A percentile compares a stretch with the other conserved stretches of the same genome.
Evolutionary conservation across 2,329 filamentous ascomycete species (phyloP).

Genomic region (Colletotrichum theobromicola): DNA sequence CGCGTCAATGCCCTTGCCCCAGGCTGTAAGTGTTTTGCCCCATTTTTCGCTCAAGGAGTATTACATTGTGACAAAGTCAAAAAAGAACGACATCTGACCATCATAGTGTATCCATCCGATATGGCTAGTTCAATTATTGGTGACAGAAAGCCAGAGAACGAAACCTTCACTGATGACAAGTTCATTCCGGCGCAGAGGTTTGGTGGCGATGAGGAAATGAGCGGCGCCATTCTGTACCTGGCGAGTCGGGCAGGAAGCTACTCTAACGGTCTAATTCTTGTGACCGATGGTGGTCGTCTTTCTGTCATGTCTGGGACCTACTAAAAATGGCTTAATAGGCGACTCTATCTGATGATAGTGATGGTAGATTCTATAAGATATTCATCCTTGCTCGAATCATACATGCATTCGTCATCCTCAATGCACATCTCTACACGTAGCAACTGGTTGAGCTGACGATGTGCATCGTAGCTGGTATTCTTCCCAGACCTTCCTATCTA

Average conservation of each 20-base stretch:
- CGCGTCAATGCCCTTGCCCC: slow-evolving; percentile 54
- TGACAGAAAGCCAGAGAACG: slow-evolving; percentile 3
- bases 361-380: rapidly evolving
- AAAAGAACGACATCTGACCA: neutral
- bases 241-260: slow-evolving; percentile 69
- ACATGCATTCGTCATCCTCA: neutral
- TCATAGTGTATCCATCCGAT: slow-evolving; percentile 7
- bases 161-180: slow-evolving; percentile 4
- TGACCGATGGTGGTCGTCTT: slow-evolving; percentile 68
- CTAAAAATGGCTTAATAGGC: neutral
- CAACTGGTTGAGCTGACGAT: too few species aligned
- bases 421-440: too few species aligned
- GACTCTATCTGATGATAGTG: neutral
- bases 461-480: too few species aligned
- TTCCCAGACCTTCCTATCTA: neutral
- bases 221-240: slow-evolving; percentile 68
- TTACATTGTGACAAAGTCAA: neutral
- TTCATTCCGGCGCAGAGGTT: slow-evolving; percentile 62
- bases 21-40: slow-evolving; percentile 41
- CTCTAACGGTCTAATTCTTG: slow-evolving; percentile 65
- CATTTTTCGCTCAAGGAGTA: neutral
- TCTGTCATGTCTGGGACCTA: slow-evolving; percentile 40
- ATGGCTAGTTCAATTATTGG: neutral
- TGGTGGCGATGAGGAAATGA: slow-evolving; percentile 64
- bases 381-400: neutral